Evolutionary conservation across 2,329 filamentous ascomycete genomes (phyloP).

Genomic region (Dichotomopilus funicola): DNA sequence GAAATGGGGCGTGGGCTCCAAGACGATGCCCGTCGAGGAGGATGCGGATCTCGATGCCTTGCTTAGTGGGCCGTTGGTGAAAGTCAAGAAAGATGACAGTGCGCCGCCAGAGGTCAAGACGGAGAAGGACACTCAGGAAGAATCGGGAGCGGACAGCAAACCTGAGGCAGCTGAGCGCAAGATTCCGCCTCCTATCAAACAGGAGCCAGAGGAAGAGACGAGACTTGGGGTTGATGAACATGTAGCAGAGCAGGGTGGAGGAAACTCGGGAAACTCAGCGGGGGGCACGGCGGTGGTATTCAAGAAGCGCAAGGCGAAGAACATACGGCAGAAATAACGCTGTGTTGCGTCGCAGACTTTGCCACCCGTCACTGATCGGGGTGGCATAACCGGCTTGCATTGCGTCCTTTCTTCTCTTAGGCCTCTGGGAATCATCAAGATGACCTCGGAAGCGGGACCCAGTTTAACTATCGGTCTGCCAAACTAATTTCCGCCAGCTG

Average conservation of each 20-base stretch:
- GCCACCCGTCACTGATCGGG: not conserved
- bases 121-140: conserved; percentile 28
- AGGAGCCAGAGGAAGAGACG: conserved; percentile 31
- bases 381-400: not conserved
- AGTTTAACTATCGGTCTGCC: no score
- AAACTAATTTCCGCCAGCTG: no score
- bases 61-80: conserved; percentile 35
- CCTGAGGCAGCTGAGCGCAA: not conserved
- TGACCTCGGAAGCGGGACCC: no score
- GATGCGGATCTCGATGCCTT: conserved; percentile 58
- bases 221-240: not conserved
- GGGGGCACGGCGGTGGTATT: conserved; percentile 53
- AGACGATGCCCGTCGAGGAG: conserved; percentile 40
- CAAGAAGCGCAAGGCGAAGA: conserved; percentile 72
- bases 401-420: no score
- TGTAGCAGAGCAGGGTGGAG: not conserved
- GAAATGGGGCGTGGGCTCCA: conserved; percentile 49
- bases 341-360: not conserved
- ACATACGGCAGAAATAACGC: conserved; percentile 50
- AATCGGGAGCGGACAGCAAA: conserved; percentile 2
- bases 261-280: not conserved
- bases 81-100: conserved; percentile 25
- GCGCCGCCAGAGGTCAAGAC: conserved; percentile 32
- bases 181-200: conserved; percentile 31
- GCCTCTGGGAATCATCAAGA: no score